Percentiles rank a stretch among this genome's conserved stretches.
Conservation (phyloP, 2,329 filamentous ascomycete genomes). For the Penicillium sp. region DNA sequence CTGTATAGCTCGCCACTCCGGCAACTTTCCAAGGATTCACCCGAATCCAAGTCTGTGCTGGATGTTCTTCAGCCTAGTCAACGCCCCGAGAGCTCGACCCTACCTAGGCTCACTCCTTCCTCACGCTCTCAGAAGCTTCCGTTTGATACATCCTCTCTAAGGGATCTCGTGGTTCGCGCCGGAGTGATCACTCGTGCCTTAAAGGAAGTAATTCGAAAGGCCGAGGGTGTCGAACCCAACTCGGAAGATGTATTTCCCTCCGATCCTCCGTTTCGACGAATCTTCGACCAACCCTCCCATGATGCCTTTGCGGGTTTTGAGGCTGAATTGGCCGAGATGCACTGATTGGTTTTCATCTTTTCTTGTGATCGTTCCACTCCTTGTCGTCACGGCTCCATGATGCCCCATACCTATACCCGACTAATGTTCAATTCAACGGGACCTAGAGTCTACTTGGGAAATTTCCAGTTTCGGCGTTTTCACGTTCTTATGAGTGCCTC, state of each 20-base stretch:
- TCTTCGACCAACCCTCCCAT: constrained; percentile 45
- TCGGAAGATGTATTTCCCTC: constrained; percentile 31
- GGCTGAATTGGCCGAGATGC: constrained; percentile 27
- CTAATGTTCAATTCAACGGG: neutral
- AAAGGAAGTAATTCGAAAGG: constrained; percentile 51
- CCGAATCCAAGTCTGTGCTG: constrained; percentile 62
- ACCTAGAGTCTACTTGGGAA: neutral
- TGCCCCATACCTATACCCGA: neutral
- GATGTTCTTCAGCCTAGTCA: constrained; percentile 58
- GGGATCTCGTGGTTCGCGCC: constrained; percentile 58
- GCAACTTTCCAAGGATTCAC: constrained; percentile 57
- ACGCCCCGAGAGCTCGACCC: constrained; percentile 30
- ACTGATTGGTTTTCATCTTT: constrained; percentile 5
- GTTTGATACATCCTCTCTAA: constrained; percentile 64
- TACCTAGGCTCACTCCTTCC: constrained; percentile 22
- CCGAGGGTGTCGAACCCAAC: constrained; percentile 44
- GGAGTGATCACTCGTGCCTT: constrained; percentile 50
- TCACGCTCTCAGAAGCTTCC: constrained; percentile 55
- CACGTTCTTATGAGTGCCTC: neutral
- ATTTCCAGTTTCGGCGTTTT: neutral
- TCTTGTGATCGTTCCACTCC: neutral
- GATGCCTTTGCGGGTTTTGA: constrained; percentile 33
- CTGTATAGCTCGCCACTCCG: constrained; percentile 30
- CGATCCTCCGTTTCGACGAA: constrained; percentile 49
- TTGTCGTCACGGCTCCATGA: neutral